These are phyloP conservation scores for Eremochloa ophiuroides DNA, from an alignment of 176 grass and related monocot genomes.

Conservation along the genomic window DNA sequence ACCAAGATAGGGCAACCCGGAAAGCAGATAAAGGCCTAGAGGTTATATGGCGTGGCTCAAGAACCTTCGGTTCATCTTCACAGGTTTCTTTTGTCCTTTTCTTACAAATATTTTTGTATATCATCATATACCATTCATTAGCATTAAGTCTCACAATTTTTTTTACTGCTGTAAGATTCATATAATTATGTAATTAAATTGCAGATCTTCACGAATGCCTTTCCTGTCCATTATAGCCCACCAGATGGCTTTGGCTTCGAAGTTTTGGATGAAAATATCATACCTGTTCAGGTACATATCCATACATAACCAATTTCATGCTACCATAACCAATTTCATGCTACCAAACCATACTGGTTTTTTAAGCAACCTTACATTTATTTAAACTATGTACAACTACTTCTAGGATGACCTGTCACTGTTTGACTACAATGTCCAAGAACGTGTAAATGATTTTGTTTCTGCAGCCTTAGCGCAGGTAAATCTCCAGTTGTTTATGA, in stretches of 20 bases:
- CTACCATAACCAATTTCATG: too few relatives aligned
- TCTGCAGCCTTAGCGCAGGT: conserved; percentile 78
- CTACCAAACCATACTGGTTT: too few relatives aligned
- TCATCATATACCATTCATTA: conserved; percentile 5
- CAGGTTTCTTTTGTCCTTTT: conserved; percentile 65
- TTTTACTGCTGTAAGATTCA: too few relatives aligned
- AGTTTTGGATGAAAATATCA: conserved; percentile 39
- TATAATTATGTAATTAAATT: conserved; percentile 15
- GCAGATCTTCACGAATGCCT: conserved; percentile 90
- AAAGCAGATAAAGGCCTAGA: conserved; percentile 71
- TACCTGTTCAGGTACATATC: conserved; percentile 79
- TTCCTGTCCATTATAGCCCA: conserved; percentile 87
- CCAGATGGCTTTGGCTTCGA: conserved; percentile 80
- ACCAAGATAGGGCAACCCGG: conserved; percentile 68
- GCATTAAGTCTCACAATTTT: too few relatives aligned
- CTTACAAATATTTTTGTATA: not conserved
- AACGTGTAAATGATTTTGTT: conserved; percentile 84
- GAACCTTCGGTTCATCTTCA: conserved; percentile 75
- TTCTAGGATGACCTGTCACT: conserved; percentile 67
- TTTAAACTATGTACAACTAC: too few relatives aligned
- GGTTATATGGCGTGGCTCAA: conserved; percentile 89
- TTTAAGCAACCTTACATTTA: too few relatives aligned
- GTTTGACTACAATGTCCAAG: conserved; percentile 80
- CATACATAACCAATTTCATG: not conserved
- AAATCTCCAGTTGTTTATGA: conserved; percentile 2